These are phyloP conservation scores for Phytomonas francai DNA, from an alignment of 208 protist genomes.

Conservation along the genomic window DNA sequence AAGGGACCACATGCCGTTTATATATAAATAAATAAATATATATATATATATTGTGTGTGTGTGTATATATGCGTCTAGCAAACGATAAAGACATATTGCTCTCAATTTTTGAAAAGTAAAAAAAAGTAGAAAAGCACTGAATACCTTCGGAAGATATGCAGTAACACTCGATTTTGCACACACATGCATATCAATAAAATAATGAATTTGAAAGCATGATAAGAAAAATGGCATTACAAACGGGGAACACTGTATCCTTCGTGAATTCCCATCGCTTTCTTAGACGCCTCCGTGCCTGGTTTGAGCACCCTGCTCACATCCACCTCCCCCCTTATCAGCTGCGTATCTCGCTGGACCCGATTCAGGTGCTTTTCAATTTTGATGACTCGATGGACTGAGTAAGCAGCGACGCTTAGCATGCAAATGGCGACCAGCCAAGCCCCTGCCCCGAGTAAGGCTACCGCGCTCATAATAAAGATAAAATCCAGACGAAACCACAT, in stretches of 20 bases:
- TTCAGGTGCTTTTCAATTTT: slow-evolving; percentile 63
- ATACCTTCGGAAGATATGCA: too few species aligned
- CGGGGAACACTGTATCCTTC: slow-evolving; percentile 29
- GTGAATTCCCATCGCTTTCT: slow-evolving; percentile 22
- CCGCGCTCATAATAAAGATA: slow-evolving; percentile 54
- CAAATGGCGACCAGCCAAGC: slow-evolving; percentile 46
- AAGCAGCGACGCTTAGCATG: slow-evolving; percentile 36
- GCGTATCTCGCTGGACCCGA: slow-evolving; percentile 37
- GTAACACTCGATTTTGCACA: too few species aligned
- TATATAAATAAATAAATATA: too few species aligned
- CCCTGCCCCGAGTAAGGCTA: slow-evolving; percentile 47
- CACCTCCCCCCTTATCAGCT: slow-evolving; percentile 65
- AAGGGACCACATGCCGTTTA: too few species aligned
- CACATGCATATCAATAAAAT: background rate
- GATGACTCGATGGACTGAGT: slow-evolving; percentile 68
- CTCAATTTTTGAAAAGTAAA: too few species aligned
- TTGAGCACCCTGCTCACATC: slow-evolving; percentile 40
- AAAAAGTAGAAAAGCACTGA: too few species aligned
- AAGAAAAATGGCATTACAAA: background rate
- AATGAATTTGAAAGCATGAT: background rate
- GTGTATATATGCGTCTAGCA: too few species aligned
- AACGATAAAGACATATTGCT: too few species aligned
- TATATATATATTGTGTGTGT: too few species aligned
- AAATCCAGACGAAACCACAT: slow-evolving; percentile 84
- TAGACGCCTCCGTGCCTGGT: slow-evolving; percentile 49